Base-by-base conservation (phyloP, 345 rosid genomes). In the Syzygium oleosum region DNA sequence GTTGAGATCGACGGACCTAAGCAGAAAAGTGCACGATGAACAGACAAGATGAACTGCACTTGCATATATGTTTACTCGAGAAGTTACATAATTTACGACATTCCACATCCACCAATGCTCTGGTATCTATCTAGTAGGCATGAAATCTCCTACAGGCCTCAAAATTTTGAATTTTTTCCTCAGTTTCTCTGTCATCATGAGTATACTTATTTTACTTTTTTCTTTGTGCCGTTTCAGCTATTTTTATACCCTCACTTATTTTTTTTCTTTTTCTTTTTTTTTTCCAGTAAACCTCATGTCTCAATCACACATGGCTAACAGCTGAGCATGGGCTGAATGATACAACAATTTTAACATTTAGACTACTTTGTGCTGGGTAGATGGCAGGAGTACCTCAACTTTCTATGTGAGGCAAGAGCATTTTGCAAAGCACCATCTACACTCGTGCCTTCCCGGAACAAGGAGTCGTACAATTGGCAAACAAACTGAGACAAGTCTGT, bases 361-460 rank as follows among this genome's bases (percentile, higher is more conserved):
- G 83, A 73, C 91, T 92, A 92, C 29, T 86, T 87, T 88, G 90
- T 89, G 91, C 90, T 84, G 27, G 98, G 97, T 88, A 96, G 95
- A 93, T 98, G 99, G 87, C 98, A 96, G 56, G 91, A 89, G 89
- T 94, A 98, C 92, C 95, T 95, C 89, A 94, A 92, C 89, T 91
- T 93, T 85, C 93, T 90, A 89, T 95, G 95, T 10, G 91, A 92
- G 61, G 97, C 93, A 88, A 96, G 99, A 85, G 96, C 95, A 84
- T 86, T 94, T 80, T 92, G 94, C 84, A 98, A 89, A 77, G 99
- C 98, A 85, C 88, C 92, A 90, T 94, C 98, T 19, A 95, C 97
- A 88, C 94, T 91, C 31, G 89, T 88, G 12, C 97, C 97, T 90
- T 94, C 99, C 85, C 89, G 95, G 89, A 98, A 93, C 87, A 96